Conservation (phyloP, 2,329 filamentous ascomycete genomes). For the Ceratocystis papillata region DNA sequence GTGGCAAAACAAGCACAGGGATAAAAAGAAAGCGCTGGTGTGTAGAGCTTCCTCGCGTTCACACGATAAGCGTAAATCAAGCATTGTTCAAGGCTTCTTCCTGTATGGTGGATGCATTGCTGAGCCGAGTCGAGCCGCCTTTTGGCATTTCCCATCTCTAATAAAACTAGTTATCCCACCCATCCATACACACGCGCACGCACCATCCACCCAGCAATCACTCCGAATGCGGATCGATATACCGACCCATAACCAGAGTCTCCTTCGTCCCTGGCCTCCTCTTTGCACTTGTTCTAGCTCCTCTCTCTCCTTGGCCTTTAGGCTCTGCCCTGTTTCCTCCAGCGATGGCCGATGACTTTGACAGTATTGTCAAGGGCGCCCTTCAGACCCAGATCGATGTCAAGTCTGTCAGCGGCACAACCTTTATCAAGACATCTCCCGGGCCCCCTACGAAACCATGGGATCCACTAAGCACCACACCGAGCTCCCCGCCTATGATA, state of each 20-base stretch:
- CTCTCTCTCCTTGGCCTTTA: neutral
- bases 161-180: neutral
- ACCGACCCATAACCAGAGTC: neutral
- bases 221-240: constrained; percentile 10
- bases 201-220: neutral
- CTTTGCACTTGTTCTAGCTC: neutral
- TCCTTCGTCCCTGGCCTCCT: neutral
- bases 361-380: constrained; percentile 87
- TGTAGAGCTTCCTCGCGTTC: no score
- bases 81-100: neutral
- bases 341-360: constrained; percentile 37
- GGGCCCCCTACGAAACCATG: constrained; percentile 38
- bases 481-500: constrained; percentile 89
- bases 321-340: neutral
- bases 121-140: neutral
- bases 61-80: neutral
- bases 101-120: neutral
- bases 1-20: neutral
- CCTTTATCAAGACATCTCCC: constrained; percentile 34
- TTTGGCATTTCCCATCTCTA: neutral
- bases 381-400: constrained; percentile 50
- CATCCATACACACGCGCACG: neutral
- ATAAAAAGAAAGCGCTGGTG: neutral
- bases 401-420: constrained; percentile 28
- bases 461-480: constrained; percentile 69